Percentiles rank a stretch among this genome's conserved stretches.
phyloP scores from a whole-genome alignment of 441 rosid species.

The Sinapis alba region DNA sequence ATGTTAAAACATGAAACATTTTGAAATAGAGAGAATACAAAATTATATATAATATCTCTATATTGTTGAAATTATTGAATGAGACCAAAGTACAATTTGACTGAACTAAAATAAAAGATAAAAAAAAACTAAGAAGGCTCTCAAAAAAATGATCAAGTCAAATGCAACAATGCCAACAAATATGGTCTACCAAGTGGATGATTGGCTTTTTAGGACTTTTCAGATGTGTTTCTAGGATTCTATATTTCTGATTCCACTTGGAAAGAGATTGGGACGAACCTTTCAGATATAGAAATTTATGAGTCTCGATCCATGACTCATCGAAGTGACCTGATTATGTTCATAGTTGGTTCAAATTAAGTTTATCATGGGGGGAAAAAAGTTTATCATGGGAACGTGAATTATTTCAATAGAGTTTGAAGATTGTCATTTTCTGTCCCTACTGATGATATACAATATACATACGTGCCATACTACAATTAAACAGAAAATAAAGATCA shows the following conservation, averaged over 20 bases:
- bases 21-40: too few species aligned
- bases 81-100: background rate
- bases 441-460: background rate
- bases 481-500: background rate
- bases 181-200: background rate
- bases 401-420: background rate
- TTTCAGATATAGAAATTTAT: background rate
- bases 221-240: background rate
- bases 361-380: too few species aligned
- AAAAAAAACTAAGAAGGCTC: background rate
- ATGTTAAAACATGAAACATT: too few species aligned
- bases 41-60: too few species aligned
- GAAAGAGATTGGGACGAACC: background rate
- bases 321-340: background rate
- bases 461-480: background rate
- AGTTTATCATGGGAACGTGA: background rate
- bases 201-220: background rate
- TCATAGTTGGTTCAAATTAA: too few species aligned
- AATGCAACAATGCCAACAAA: background rate
- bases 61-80: background rate
- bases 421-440: background rate
- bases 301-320: background rate
- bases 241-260: background rate
- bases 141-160: background rate
- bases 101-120: background rate